phyloP scores from a whole-genome alignment of 345 rosid species.

The Sonneratia caseolaris region DNA sequence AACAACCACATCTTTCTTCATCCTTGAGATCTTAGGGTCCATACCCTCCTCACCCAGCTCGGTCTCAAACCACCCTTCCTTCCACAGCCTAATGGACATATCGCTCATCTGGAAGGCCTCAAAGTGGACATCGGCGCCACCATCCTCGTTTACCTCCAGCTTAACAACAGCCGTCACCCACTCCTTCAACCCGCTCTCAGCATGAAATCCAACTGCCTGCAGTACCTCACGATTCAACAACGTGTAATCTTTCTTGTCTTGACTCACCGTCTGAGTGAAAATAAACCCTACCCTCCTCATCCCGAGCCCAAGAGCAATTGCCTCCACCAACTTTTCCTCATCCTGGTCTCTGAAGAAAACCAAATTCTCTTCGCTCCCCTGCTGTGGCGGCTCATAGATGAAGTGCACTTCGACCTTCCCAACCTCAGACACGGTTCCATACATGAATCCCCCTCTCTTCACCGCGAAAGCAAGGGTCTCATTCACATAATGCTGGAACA shows the following conservation, averaged over 20 bases:
- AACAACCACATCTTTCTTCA: conserved; percentile 88
- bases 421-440: conserved; percentile 66
- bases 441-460: conserved; percentile 91
- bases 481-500: conserved; percentile 65
- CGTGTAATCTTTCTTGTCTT: conserved; percentile 69
- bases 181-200: conserved; percentile 70
- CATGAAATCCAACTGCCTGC: conserved; percentile 66
- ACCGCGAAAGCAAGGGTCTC: conserved; percentile 69
- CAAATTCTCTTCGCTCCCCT: conserved; percentile 51
- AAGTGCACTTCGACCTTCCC: conserved; percentile 73
- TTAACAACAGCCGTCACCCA: conserved; percentile 93
- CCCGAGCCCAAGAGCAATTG: conserved; percentile 66
- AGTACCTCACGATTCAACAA: conserved; percentile 62
- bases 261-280: conserved; percentile 56
- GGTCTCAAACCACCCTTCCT: conserved; percentile 15
- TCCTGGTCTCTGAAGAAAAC: conserved; percentile 46
- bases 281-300: conserved; percentile 86
- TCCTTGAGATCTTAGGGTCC: conserved; percentile 80
- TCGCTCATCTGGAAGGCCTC: conserved; percentile 98
- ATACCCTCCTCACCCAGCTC: conserved; percentile 37
- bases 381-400: conserved; percentile 93
- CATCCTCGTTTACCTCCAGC: conserved; percentile 78
- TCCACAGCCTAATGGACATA: conserved; percentile 32
- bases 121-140: conserved; percentile 78
- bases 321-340: conserved; percentile 76